Conservation (phyloP, 441 rosid species). For the Lepidium campestre region DNA sequence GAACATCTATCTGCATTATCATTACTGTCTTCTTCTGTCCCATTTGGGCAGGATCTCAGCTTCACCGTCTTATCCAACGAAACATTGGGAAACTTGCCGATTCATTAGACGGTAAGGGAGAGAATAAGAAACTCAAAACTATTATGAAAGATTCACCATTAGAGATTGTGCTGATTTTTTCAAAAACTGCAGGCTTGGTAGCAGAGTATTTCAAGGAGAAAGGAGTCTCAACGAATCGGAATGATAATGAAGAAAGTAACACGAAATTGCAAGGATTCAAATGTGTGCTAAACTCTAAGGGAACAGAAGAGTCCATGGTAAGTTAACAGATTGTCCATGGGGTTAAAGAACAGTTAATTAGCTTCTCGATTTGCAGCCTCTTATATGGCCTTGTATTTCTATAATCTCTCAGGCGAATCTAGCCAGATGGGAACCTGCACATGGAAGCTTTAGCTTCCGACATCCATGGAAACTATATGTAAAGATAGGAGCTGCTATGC, state of each 20-base stretch:
- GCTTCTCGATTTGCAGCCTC: neutral
- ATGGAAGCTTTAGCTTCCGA: slow-evolving; percentile 48
- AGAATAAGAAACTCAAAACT: neutral
- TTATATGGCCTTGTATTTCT: neutral
- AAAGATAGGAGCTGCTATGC: slow-evolving; percentile 49
- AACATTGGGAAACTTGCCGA: slow-evolving; percentile 47
- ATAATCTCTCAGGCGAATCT: slow-evolving; percentile 36
- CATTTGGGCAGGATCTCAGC: slow-evolving; percentile 63
- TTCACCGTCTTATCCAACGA: slow-evolving; percentile 40
- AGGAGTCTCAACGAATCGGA: neutral
- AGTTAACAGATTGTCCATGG: neutral
- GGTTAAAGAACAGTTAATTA: neutral
- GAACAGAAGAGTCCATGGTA: slow-evolving; percentile 60
- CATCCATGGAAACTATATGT: slow-evolving; percentile 72
- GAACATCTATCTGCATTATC: slow-evolving; percentile 51
- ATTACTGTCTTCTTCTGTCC: slow-evolving; percentile 47
- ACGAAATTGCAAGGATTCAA: slow-evolving; percentile 36
- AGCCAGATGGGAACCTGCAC: slow-evolving; percentile 70
- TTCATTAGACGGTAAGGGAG: slow-evolving; percentile 45
- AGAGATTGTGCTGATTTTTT: neutral
- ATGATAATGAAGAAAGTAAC: slow-evolving; percentile 25
- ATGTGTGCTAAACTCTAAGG: slow-evolving; percentile 59
- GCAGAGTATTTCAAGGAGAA: slow-evolving; percentile 37
- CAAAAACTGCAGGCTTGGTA: slow-evolving; percentile 34
- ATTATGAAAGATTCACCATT: neutral